A percentile compares a stretch with the other conserved stretches of the same genome.
phyloP scores from a whole-genome alignment of 129 eudicot genomes.

The Rutidosis leptorrhynchoides region DNA sequence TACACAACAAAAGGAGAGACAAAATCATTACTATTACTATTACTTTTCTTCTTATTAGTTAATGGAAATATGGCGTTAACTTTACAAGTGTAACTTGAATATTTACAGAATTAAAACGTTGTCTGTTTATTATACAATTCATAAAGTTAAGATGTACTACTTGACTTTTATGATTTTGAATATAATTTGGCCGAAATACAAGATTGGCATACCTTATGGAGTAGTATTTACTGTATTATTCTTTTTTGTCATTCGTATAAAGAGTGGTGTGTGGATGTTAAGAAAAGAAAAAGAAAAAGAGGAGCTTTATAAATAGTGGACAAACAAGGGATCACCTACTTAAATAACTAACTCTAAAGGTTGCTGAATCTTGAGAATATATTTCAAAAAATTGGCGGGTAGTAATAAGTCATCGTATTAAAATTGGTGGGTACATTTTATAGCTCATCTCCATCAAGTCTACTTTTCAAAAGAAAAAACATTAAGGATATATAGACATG shows the following conservation, averaged over 20 bases:
- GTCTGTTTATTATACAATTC: neutral
- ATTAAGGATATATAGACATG: too few relatives aligned
- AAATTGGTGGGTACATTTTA: too few relatives aligned
- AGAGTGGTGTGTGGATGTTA: too few relatives aligned
- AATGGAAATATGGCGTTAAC: neutral
- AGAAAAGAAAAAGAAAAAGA: neutral
- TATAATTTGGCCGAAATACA: too few relatives aligned
- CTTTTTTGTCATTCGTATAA: too few relatives aligned
- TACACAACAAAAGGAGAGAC: slow-evolving; percentile 16
- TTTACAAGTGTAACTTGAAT: neutral
- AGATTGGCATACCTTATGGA: too few relatives aligned
- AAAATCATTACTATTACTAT: slow-evolving; percentile 10
- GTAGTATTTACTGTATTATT: too few relatives aligned
- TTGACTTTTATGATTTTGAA: neutral
- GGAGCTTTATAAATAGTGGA: slow-evolving; percentile 16
- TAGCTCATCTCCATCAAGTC: too few relatives aligned
- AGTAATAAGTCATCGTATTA: neutral
- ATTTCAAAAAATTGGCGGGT: slow-evolving; percentile 14
- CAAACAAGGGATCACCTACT: slow-evolving; percentile 31
- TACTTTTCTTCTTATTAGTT: slow-evolving; percentile 2
- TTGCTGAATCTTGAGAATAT: slow-evolving; percentile 1
- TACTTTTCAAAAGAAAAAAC: too few relatives aligned
- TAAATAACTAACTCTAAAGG: slow-evolving; percentile 5
- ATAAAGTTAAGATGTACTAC: neutral
- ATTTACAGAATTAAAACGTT: neutral